Base-by-base conservation (phyloP, 2,329 filamentous ascomycete species). In the Claviceps purpurea region DNA sequence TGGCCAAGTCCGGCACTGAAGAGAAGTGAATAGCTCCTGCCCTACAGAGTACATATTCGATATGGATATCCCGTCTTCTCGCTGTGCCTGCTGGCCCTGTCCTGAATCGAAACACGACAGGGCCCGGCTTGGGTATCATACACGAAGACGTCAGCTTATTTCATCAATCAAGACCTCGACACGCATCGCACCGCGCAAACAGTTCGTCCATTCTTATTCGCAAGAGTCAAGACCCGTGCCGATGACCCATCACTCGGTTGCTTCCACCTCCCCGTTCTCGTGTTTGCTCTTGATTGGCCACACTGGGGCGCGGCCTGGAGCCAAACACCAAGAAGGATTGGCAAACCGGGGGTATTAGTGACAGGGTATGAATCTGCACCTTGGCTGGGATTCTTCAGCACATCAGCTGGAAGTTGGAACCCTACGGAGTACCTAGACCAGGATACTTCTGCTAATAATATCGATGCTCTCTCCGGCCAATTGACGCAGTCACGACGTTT, bases 281-380 rank as follows among this genome's bases (percentile, higher is more conserved):
- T 38, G 24, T 26, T 38, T 39, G 41, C 20, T 24, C 46, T 5
- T 49, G 41, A 52, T 52, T 52, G 51, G 47, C 24, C 34, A 34
- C 47, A 39, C 20, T 14, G 5, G 18, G 16, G 22, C 26, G 22
- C 20, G 38, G 13, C 24, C 18, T 52, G 47, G 30, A 50, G 20
- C 20, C 13, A 30, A 39, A 26, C 14, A 37, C 44, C 13, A 20
- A n/a, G n/a, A 34, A 49, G 38, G 38, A 49, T 46, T 26, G 42
- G n/a, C 34, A 46, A 40, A 38, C 40, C 38, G 44, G 50, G 50
- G 43, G 3, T 34, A 34, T 11, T 7, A 37, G 42, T 37, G 44
- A 34, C 42, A 18, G 22, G 34, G 38, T 40, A 4, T 45, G 49
- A 37, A 39, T 50, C 34, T 39, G 34, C 42, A 38, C 30, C 49